Percentiles rank a stretch among this genome's conserved stretches.
phyloP scores from a whole-genome alignment of 23 red algal genomes.

The Chondrus crispus region DNA sequence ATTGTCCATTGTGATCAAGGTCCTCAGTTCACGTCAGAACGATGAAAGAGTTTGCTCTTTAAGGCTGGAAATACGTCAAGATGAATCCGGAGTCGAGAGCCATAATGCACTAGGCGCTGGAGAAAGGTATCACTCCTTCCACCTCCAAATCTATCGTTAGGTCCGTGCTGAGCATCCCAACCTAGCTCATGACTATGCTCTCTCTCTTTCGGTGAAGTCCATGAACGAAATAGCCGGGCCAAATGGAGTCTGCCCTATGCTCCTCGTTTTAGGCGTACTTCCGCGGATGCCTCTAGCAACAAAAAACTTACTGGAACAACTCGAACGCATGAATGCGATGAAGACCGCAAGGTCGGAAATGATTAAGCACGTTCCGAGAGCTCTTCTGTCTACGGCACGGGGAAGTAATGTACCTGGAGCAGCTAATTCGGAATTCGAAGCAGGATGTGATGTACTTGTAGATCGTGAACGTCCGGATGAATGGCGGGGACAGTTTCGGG shows the following conservation, averaged over 20 bases:
- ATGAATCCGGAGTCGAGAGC: background rate
- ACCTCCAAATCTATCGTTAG: background rate
- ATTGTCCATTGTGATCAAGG: background rate
- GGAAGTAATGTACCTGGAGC: background rate
- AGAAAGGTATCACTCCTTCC: background rate
- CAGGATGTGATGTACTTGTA: background rate
- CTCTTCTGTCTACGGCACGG: background rate
- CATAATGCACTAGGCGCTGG: background rate
- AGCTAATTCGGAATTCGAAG: background rate
- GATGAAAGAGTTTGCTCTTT: background rate
- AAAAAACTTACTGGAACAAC: background rate
- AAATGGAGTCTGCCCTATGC: background rate
- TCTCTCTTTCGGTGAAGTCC: background rate
- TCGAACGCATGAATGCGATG: background rate
- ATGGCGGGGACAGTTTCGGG: background rate
- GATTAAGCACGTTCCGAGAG: background rate
- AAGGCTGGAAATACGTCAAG: background rate
- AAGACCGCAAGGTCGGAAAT: background rate
- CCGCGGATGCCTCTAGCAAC: background rate
- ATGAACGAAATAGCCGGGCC: background rate
- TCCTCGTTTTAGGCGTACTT: background rate
- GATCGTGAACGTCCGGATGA: background rate
- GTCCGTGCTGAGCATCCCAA: background rate
- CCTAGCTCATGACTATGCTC: background rate
- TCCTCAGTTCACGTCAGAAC: background rate